Conservation (phyloP, 2,329 filamentous ascomycete species). For the Biscogniauxia mediterranea region DNA sequence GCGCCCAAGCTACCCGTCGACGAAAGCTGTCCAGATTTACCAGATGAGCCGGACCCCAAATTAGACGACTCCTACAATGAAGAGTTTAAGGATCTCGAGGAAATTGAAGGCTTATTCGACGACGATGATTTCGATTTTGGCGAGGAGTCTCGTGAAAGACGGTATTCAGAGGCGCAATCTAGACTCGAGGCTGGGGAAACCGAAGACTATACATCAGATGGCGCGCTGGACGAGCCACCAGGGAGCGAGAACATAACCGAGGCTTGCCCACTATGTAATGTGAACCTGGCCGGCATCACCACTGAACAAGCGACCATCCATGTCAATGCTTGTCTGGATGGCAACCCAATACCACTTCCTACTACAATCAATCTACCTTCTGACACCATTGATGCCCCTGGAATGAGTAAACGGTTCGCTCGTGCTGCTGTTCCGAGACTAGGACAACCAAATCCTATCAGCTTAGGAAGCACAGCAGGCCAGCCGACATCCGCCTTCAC, state of each 20-base stretch:
- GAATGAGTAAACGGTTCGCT: slow-evolving; percentile 59
- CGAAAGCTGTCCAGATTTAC: slow-evolving; percentile 26
- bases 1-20: slow-evolving; percentile 22
- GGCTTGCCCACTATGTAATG: slow-evolving; percentile 76
- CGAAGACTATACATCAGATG: slow-evolving; percentile 38
- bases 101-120: slow-evolving; percentile 58
- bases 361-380: slow-evolving; percentile 26
- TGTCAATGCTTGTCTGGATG: slow-evolving; percentile 91
- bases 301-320: slow-evolving; percentile 73
- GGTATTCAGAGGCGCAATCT: slow-evolving; percentile 75
- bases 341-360: slow-evolving; percentile 62
- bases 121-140: slow-evolving; percentile 52
- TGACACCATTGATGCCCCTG: slow-evolving; percentile 36
- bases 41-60: slow-evolving; percentile 19
- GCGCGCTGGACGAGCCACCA: slow-evolving; percentile 31
- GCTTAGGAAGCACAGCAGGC: slow-evolving; percentile 41
- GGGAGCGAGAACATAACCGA: slow-evolving; percentile 34
- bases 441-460: slow-evolving; percentile 78
- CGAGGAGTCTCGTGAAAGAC: slow-evolving; percentile 64
- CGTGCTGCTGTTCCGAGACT: slow-evolving; percentile 70
- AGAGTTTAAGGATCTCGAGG: slow-evolving; percentile 39
- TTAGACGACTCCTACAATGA: slow-evolving; percentile 24
- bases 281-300: slow-evolving; percentile 57
- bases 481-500: slow-evolving; percentile 73
- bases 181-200: slow-evolving; percentile 60